Evolutionary conservation across 192 early-diverging fungal genomes (phyloP), one percentile per base, ranked within the genome.

Genomic region (Backusella australiensis): DNA sequence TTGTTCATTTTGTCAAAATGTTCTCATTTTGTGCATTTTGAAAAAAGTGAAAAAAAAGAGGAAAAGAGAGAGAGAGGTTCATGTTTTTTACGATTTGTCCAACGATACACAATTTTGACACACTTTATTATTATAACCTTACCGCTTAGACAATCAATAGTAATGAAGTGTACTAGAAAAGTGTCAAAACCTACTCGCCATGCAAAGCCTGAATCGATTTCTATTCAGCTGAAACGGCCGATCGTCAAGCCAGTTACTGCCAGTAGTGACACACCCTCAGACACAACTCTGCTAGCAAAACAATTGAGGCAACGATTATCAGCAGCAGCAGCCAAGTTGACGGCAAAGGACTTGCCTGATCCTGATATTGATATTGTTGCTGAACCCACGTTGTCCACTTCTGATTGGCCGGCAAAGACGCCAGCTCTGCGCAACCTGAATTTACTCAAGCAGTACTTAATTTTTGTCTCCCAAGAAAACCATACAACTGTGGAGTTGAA

Each of bases 101-200:
- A 75, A 75, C 74, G 74, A 69, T 75, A 75, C 74, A 75, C 65
- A 72, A 68, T 42, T 38, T 67, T 75, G 65, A 75, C 74, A 75
- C 34, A 32, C 38, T 36, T 65, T 73, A 39, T 71, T 71, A 21
- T 63, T 23, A 44, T 46, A 29, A 32, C 15, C 39, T 29, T 71
- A 26, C 19, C n/a, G 26, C 15, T 42, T 38, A 71, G 42, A 71
- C n/a, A 71, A 38, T n/a, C 34, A 68, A 32, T 36, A 38, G 35
- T 34, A 68, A 36, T 34, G 67, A 68, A 68, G n/a, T 11, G 35
- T 68, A 68, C 36, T 49, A 49, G 46, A 68, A 63, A 63, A 63
- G 56, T 63, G 56, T 63, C 56, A 63, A 63, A 63, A 63, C 21
- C 56, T 1, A 63, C 3, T 29, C 56, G 56, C 56, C 56, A 29